Evolutionary conservation across 306 rosid species (phyloP), one percentile per base, ranked within the genome.

Genomic region (Abrus precatorius): DNA sequence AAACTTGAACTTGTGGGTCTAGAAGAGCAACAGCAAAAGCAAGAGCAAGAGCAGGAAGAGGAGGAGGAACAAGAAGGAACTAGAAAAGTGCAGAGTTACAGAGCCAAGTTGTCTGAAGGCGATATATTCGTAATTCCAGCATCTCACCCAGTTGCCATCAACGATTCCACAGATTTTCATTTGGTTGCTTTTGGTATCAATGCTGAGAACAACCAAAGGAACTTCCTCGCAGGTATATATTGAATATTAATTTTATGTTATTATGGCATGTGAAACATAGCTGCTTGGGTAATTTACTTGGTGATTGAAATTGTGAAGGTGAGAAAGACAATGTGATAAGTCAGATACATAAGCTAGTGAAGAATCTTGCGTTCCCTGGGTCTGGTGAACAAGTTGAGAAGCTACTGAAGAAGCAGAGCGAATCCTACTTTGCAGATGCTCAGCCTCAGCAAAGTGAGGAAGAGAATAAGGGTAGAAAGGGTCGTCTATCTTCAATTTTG

Each of bases 141-240:
- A 38, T 77, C 79, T 72, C 69, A 83, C 59, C 93, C 89, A 3
- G n/a, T 87, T 7, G 68, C 85, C 3, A 0, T 83, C 41, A 63
- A 63, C 5, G 88, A 91, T 34, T 49, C 83, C 14, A 33, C 83
- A 1, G 13, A 81, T 7, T 59, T 85, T 9, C 36, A 32, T 11
- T 63, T 89, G 1, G 29, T 87, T 7, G 88, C 53, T 0, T 80
- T 87, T 7, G 80, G 79, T 59, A 54, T 89, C 70, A 85, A 87
- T 28, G 93, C 80, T 12, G 71, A 75, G 44, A 44, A 89, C 55
- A 87, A 87, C 64, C 13, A 36, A 13, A 87, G 89, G 55, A 78
- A 75, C 80, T 89, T 89, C 84, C 89, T 89, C 1, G 82, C 76
- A 81, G 91, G 90, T 85, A 75, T 33, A 67, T 9, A 7, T 20